These are phyloP conservation scores for Pseudonitzschia delicatissima DNA, from an alignment of 108 stramenopile genomes.

Conservation along the genomic window DNA sequence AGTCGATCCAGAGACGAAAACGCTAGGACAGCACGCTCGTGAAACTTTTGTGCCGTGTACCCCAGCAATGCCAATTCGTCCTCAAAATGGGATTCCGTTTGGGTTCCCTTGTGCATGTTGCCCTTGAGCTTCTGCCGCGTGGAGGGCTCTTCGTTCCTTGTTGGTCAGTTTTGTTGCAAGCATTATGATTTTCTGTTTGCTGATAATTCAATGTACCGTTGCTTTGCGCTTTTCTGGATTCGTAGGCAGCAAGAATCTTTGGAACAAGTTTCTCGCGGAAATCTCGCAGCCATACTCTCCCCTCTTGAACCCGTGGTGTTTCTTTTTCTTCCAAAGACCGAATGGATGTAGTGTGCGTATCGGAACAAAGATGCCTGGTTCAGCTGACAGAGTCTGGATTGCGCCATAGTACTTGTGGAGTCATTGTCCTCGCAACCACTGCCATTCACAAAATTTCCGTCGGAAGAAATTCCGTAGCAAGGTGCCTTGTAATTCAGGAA, in stretches of 20 bases:
- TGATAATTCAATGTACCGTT: not conserved
- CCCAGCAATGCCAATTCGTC: conserved; percentile 64
- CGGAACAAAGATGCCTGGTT: conserved; percentile 4
- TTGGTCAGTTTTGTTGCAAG: not conserved
- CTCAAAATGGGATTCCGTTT: conserved; percentile 54
- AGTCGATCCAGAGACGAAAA: conserved; percentile 47
- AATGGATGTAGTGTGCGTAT: not conserved
- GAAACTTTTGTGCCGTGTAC: conserved; percentile 70
- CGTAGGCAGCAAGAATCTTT: too few species aligned
- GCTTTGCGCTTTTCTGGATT: not conserved
- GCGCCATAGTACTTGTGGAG: too few species aligned
- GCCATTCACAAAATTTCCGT: too few species aligned
- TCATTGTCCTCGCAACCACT: too few species aligned
- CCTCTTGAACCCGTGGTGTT: not conserved
- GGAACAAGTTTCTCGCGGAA: not conserved
- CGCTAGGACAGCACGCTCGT: conserved; percentile 59
- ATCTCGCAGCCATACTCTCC: conserved; percentile 2
- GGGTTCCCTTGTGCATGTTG: conserved; percentile 82
- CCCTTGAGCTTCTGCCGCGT: conserved; percentile 36
- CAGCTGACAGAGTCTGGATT: not conserved
- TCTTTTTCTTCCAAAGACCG: not conserved
- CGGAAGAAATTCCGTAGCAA: too few species aligned
- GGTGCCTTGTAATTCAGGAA: conserved; percentile 8
- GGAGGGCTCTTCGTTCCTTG: conserved; percentile 24
- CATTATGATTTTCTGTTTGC: not conserved